Evolutionary conservation across 345 rosid genomes (phyloP), one percentile per base, ranked within the genome.

Genomic region (Melaleuca alternifolia): DNA sequence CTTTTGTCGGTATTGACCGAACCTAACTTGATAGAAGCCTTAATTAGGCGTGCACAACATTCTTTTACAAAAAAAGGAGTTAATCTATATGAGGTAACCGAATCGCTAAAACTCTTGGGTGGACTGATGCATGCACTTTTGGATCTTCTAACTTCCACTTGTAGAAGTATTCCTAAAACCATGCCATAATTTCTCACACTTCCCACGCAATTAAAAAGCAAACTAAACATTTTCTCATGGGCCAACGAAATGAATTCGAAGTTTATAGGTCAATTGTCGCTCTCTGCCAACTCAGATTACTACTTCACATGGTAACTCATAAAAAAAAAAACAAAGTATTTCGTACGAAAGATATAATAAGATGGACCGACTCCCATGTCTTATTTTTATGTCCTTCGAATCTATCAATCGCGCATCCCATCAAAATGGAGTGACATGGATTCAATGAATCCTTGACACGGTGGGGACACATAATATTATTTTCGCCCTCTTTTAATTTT

Each of bases 331-430:
- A 20, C n/a, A n/a, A n/a, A n/a, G n/a, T n/a, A n/a, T n/a, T 41
- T 41, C 41, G 41, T 41, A 41, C 41, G 11, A 16, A 33, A 33
- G 46, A 65, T 33, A 33, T 8, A 16, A 65, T 33, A 33, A 16
- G 13, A 18, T 0, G 11, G 24, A 71, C 1, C 24, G 1, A 10
- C 9, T 33, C 79, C 15, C 6, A 11, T 20, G 9, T 18, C 0
- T 0, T 37, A 16, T 0, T 12, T 10, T 2, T 37, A 37, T 41
- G 41, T 41, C 4, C 41, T 41, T 41, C 41, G 41, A 4, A 41
- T 41, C 41, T 41, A 41, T 2, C 41, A 41, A 41, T 41, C 41
- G 41, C 4, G 41, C 6, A 0, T 18, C 18, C 44, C 18, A 7
- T 26, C 33, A 59, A n/a, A n/a, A 59, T n/a, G n/a, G n/a, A n/a